phyloP scores from a whole-genome alignment of 345 rosid species.

The Atalantia buxifolia region DNA sequence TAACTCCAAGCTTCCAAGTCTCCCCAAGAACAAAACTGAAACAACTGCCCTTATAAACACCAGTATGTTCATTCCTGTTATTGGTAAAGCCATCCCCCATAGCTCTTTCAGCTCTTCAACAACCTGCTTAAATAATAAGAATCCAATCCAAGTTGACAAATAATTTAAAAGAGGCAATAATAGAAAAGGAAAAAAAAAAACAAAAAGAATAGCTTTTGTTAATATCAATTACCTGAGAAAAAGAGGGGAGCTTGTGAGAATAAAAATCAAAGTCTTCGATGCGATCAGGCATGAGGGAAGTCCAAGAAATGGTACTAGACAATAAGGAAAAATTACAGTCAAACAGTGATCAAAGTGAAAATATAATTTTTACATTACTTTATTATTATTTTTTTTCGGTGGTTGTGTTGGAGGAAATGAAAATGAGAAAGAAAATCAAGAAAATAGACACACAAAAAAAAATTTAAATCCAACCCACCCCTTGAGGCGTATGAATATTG shows the following conservation, averaged over 20 bases:
- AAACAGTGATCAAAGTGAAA: conserved; percentile 2
- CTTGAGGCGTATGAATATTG: too few species aligned
- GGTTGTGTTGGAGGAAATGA: too few species aligned
- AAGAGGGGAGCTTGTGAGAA: conserved; percentile 46
- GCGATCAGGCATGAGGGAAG: conserved; percentile 39
- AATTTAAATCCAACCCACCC: not conserved
- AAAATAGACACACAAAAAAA: not conserved
- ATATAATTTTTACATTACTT: too few species aligned
- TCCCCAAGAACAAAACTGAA: conserved; percentile 83
- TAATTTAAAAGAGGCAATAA: not conserved
- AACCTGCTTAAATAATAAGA: conserved; percentile 35
- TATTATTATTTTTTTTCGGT: too few species aligned
- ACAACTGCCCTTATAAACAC: conserved; percentile 78
- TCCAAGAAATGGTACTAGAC: not conserved
- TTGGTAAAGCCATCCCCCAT: conserved; percentile 85
- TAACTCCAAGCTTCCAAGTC: conserved; percentile 87
- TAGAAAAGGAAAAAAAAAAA: not conserved
- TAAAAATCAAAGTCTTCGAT: conserved; percentile 41
- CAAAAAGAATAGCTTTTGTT: not conserved
- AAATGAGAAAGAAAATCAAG: not conserved
- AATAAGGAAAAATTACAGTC: not conserved
- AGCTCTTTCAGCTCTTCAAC: conserved; percentile 80
- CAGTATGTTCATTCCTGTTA: conserved; percentile 81
- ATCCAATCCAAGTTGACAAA: too few species aligned
- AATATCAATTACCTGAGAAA: conserved; percentile 43